Base-by-base conservation (phyloP, 2,329 filamentous ascomycete species). In the Didymella segeticola region DNA sequence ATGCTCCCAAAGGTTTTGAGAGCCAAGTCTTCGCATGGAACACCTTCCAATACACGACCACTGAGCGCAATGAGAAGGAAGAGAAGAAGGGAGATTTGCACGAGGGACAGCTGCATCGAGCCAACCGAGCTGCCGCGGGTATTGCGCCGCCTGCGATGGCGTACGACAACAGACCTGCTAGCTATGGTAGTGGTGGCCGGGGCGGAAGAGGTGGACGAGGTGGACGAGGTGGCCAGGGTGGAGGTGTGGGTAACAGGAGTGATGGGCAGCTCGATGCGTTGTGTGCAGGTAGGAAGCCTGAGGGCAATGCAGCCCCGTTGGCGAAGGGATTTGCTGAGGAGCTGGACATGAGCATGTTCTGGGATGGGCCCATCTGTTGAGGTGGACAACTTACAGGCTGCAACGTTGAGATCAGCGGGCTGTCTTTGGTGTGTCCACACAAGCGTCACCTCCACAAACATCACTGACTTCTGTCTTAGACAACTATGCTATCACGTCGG, bases 71-170 rank as follows among this genome's bases (percentile, higher is more conserved):
- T 43, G 56, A 52, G 23, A 58, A 60, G 5, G 69, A 69, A 45
- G 70, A 70, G 53, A 49, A 67, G 33, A 73, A 74, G 59, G 70
- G 67, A n/a, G 65, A 72, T 47, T 39, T 74, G 37, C 71, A 74
- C 41, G 69, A 66, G 8, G 71, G 71, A 1, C 64, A 68, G 53
- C 39, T 74, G 53, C 69, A 73, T 61, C 63, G 71, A n/a, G 55
- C 56, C 50, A 73, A 74, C 46, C 26, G 70, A 37, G 67, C 59
- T 10, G 71, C 66, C 6, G 19, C 50, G n/a, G 58, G 56, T 1
- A 54, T 46, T 31, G 11, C 15, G 14, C 26, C 29, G 2, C 4
- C 37, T 11, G 11, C 17, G 14, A 38, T 43, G 31, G 49, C 47
- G 11, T 11, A 20, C 27, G 41, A 45, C 3, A 31, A 36, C 4